These are phyloP conservation scores for Ceratocystiopsis minuta DNA, from an alignment of 2,329 filamentous ascomycete species.

Conservation along the genomic window DNA sequence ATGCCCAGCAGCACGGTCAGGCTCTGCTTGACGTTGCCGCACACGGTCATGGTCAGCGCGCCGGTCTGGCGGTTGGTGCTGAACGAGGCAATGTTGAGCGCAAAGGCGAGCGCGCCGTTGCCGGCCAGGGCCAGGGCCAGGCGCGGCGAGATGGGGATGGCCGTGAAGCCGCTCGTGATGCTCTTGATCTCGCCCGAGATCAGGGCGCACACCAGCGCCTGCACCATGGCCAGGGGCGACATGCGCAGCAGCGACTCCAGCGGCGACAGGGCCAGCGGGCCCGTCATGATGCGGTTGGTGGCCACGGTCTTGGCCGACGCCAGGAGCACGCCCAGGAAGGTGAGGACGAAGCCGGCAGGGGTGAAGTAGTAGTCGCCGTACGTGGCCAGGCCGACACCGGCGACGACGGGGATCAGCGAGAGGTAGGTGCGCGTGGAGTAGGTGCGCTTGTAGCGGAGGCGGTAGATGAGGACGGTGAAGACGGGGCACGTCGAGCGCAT, in stretches of 20 bases:
- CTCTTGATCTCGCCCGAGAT: slow-evolving; percentile 31
- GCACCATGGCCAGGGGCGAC: slow-evolving; percentile 39
- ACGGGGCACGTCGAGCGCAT: slow-evolving; percentile 43
- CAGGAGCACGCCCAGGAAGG: slow-evolving; percentile 33
- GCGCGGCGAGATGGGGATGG: slow-evolving; percentile 9
- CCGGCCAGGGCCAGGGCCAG: slow-evolving; percentile 22
- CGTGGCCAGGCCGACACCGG: slow-evolving; percentile 41
- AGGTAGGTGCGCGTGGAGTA: slow-evolving; percentile 40
- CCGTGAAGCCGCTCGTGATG: slow-evolving; percentile 1
- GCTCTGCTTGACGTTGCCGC: slow-evolving; percentile 39
- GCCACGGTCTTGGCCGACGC: slow-evolving; percentile 43
- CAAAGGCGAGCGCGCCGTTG: slow-evolving; percentile 35
- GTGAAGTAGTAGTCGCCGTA: slow-evolving; percentile 46
- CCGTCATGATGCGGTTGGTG: slow-evolving; percentile 47
- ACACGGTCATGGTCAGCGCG: slow-evolving; percentile 39
- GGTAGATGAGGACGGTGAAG: slow-evolving; percentile 44
- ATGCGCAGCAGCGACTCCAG: slow-evolving; percentile 44
- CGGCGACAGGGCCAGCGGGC: slow-evolving; percentile 35
- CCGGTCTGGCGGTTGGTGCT: slow-evolving; percentile 38
- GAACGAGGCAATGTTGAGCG: slow-evolving; percentile 38
- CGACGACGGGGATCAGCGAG: slow-evolving; percentile 40
- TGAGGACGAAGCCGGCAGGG: slow-evolving; percentile 35
- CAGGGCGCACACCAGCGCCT: slow-evolving; percentile 32
- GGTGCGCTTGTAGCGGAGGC: slow-evolving; percentile 32
- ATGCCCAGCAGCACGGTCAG: slow-evolving; percentile 36